Conservation (phyloP, 2,329 filamentous ascomycete genomes). For the Whalleya microplaca region DNA sequence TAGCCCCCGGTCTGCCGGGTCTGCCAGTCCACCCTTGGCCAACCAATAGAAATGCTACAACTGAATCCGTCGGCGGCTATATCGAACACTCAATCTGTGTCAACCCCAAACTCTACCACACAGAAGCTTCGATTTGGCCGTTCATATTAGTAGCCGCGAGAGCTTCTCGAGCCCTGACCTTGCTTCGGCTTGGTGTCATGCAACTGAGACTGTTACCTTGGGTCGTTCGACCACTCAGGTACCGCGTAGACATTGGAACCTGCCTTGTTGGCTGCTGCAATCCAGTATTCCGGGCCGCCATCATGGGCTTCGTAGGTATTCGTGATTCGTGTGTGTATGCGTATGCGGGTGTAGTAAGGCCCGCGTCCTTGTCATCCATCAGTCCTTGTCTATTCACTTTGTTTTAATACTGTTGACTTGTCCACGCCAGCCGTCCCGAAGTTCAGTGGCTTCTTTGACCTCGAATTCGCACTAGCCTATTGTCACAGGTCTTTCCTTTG, state of each 20-base stretch:
- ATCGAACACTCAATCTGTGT: slow-evolving; percentile 35
- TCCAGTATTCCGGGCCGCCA: background rate
- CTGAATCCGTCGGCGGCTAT: slow-evolving; percentile 34
- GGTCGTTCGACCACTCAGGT: slow-evolving; percentile 27
- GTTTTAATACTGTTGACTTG: slow-evolving; percentile 26
- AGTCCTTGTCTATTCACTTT: slow-evolving; percentile 9
- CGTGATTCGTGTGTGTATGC: background rate
- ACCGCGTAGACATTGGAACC: slow-evolving; percentile 15
- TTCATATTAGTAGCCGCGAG: slow-evolving; percentile 33
- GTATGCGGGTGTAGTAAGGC: slow-evolving; percentile 6
- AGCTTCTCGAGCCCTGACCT: slow-evolving; percentile 11
- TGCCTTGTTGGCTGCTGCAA: slow-evolving; percentile 16
- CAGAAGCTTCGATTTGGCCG: slow-evolving; percentile 31
- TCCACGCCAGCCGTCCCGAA: slow-evolving; percentile 9
- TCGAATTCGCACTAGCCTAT: slow-evolving; percentile 13
- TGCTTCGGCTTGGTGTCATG: slow-evolving; percentile 20
- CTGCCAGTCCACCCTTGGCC: slow-evolving; percentile 24
- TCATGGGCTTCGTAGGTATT: slow-evolving; percentile 5
- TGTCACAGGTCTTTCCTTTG: slow-evolving; percentile 29
- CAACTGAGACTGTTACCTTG: slow-evolving; percentile 1
- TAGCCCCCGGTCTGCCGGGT: background rate
- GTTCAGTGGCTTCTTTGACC: slow-evolving; percentile 25
- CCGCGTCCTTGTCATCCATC: slow-evolving; percentile 1
- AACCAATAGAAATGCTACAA: slow-evolving; percentile 29
- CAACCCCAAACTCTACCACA: slow-evolving; percentile 31